Conservation (phyloP, 2,329 filamentous ascomycete species). For the Trichoderma semiorbis region DNA sequence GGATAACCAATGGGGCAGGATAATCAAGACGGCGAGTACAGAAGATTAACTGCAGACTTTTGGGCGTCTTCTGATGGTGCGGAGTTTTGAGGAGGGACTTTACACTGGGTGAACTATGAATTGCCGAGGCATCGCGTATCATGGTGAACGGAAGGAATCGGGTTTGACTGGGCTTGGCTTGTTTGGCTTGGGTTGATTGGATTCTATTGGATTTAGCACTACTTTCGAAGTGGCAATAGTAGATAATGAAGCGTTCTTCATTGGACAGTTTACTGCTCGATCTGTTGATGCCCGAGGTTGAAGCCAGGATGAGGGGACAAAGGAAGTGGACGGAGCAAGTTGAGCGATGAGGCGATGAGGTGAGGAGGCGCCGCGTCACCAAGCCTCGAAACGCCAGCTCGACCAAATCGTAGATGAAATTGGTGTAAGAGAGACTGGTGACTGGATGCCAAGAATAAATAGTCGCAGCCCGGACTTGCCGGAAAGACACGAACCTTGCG, state of each 20-base stretch:
- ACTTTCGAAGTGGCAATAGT: not conserved
- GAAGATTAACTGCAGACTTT: not conserved
- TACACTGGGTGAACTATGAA: not conserved
- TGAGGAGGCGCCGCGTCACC: not conserved
- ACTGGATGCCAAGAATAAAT: slow-evolving; percentile 5
- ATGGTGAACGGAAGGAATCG: not conserved
- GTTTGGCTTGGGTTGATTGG: not conserved
- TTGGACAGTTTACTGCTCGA: not conserved
- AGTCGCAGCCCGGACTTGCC: not conserved
- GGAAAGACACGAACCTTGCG: not conserved
- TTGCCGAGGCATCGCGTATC: not conserved
- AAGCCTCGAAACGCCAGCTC: not conserved
- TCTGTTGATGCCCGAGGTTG: not conserved
- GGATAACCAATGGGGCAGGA: not conserved
- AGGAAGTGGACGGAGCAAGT: no score
- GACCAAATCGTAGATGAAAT: not conserved
- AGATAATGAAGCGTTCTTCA: not conserved
- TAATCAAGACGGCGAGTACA: not conserved
- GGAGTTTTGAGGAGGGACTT: not conserved
- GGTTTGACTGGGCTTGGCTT: not conserved
- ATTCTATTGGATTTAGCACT: not conserved
- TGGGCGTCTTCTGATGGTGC: not conserved
- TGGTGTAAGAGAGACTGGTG: not conserved
- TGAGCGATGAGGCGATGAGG: not conserved
- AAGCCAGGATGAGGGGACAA: not conserved